A percentile compares a stretch with the other conserved stretches of the same genome.
These are phyloP conservation scores for Trametes maxima DNA, from an alignment of 768 basidiomycete genomes.

Conservation along the genomic window DNA sequence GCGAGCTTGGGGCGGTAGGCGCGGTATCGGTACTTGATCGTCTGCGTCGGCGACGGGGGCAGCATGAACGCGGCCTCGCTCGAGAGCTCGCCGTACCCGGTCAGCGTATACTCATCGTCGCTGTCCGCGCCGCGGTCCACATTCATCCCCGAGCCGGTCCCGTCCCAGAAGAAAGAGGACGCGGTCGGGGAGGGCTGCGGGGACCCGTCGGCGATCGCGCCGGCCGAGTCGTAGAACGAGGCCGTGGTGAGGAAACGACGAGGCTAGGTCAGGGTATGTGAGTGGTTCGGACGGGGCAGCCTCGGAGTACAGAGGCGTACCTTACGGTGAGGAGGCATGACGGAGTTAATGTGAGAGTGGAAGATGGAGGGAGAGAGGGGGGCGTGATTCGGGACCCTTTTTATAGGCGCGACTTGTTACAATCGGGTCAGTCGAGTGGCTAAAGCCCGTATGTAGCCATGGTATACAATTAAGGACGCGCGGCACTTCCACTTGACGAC, in stretches of 20 bases:
- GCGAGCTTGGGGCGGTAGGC: conserved; percentile 25
- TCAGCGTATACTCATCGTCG: conserved; percentile 22
- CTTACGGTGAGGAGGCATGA: conserved; percentile 19
- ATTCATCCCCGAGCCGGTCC: not conserved
- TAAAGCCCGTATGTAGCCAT: not conserved
- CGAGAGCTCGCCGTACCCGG: conserved; percentile 22
- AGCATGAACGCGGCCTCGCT: conserved; percentile 15
- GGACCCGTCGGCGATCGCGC: conserved; percentile 15
- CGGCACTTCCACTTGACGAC: no score
- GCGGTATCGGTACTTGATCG: conserved; percentile 26
- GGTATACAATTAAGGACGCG: not conserved
- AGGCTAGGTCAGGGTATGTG: not conserved
- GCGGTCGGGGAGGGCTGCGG: conserved; percentile 15
- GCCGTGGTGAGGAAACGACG: conserved; percentile 11
- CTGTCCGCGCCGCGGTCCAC: not conserved
- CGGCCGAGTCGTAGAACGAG: conserved; percentile 21
- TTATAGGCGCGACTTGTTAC: not conserved
- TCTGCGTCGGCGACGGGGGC: conserved; percentile 24
- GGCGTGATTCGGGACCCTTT: not conserved
- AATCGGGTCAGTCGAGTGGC: not conserved
- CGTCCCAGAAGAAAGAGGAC: not conserved
- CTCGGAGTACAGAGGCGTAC: not conserved
- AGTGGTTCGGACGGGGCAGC: no score
- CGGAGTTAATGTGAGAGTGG: not conserved
- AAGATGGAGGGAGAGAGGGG: not conserved